Percentiles rank a stretch among this genome's conserved stretches.
Conservation (phyloP, 225 moss, liverwort and hornwort species). For the Ulota crispa region DNA sequence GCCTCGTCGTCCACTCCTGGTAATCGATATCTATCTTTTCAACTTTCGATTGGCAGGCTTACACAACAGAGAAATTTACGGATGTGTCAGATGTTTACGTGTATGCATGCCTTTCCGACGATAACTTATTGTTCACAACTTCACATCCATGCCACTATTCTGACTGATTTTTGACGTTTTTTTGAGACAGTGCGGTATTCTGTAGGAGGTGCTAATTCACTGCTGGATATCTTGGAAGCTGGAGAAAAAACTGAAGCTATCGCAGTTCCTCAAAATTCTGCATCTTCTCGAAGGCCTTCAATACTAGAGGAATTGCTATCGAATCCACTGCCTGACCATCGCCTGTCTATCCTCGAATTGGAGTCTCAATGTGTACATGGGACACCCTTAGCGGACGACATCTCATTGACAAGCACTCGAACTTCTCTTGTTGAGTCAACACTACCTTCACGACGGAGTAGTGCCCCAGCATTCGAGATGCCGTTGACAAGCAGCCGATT, state of each 20-base stretch:
- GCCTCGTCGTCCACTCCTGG: slow-evolving; percentile 40
- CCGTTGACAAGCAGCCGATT: slow-evolving; percentile 25
- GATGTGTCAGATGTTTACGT: neutral
- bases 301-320: slow-evolving; percentile 28
- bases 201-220: slow-evolving; percentile 48
- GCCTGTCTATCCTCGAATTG: slow-evolving; percentile 41
- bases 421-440: slow-evolving; percentile 29
- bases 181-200: slow-evolving; percentile 16
- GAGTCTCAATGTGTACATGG: slow-evolving; percentile 15
- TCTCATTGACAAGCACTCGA: slow-evolving; percentile 12
- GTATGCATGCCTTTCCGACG: neutral
- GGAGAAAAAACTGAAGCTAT: slow-evolving; percentile 44
- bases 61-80: neutral
- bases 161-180: neutral
- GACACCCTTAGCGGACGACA: slow-evolving; percentile 17
- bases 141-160: slow-evolving; percentile 1
- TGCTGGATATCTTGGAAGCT: slow-evolving; percentile 72
- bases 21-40: slow-evolving; percentile 28
- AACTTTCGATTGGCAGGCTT: neutral
- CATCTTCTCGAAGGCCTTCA: slow-evolving; percentile 27
- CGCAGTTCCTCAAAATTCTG: slow-evolving; percentile 19
- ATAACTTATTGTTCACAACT: neutral
- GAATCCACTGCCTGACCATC: slow-evolving; percentile 33
- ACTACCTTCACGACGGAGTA: slow-evolving; percentile 19
- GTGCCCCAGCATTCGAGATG: slow-evolving; percentile 22